Conservation (phyloP, 2,329 filamentous ascomycete species). For the Fusarium globosum region DNA sequence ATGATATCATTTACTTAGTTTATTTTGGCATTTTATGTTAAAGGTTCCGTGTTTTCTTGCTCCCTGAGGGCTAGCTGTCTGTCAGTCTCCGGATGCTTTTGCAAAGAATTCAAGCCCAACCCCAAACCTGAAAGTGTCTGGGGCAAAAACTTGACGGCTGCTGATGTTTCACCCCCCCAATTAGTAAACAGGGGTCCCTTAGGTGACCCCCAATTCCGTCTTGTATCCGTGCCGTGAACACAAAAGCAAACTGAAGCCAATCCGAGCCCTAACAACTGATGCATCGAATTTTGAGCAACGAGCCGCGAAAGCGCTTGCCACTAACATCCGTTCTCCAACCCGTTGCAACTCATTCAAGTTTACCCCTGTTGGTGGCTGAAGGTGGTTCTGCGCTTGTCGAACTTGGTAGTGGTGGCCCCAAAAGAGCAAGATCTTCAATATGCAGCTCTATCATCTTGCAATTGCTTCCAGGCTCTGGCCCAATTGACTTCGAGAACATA, state of each 20-base stretch:
- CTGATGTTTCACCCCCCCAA: neutral
- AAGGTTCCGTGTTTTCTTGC: no score
- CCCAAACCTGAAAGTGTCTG: constrained; percentile 3
- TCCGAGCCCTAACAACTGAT: constrained; percentile 10
- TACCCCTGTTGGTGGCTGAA: constrained; percentile 14
- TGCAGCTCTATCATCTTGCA: constrained; percentile 11
- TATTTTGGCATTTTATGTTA: no score
- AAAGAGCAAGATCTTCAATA: constrained; percentile 28
- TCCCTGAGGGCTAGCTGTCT: neutral
- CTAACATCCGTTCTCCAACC: constrained; percentile 7
- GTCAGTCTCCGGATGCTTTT: neutral
- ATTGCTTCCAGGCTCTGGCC: neutral
- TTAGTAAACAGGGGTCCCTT: constrained; percentile 2
- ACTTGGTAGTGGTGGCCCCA: neutral
- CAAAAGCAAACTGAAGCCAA: constrained; percentile 3
- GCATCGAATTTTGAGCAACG: constrained; percentile 4
- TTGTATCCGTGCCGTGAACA: constrained; percentile 5
- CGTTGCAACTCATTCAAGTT: neutral
- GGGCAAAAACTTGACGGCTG: neutral
- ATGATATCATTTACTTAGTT: no score
- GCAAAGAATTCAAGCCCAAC: neutral
- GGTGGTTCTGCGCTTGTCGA: neutral
- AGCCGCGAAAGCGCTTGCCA: constrained; percentile 16
- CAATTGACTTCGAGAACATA: constrained; percentile 4
- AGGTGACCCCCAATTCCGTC: neutral